Evolutionary conservation across 2,329 filamentous ascomycete species (phyloP).

Genomic region (Diaporthe sp.): DNA sequence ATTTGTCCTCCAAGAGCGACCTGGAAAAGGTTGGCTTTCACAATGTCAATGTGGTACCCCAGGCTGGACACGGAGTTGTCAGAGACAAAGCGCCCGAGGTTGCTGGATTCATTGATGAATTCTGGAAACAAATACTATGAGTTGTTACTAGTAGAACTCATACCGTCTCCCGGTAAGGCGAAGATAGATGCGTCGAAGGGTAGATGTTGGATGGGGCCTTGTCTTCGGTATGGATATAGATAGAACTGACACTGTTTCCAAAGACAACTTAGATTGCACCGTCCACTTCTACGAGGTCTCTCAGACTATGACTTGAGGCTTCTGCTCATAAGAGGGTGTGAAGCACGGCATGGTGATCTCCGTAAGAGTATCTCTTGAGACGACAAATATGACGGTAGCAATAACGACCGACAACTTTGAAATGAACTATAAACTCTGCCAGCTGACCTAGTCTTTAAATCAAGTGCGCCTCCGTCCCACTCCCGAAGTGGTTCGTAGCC

Average conservation of each 20-base stretch:
- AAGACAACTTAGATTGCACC: not conserved
- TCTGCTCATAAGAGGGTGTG: no score
- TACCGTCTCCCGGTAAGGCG: no score
- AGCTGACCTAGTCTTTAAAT: not conserved
- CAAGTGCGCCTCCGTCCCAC: constrained; percentile 12
- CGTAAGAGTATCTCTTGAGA: no score
- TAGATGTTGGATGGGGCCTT: not conserved
- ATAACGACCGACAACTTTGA: no score
- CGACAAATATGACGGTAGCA: no score
- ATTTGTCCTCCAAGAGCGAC: not conserved
- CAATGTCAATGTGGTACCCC: not conserved
- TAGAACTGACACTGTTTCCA: not conserved
- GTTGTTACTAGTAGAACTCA: fast-evolving
- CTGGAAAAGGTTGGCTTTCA: constrained; percentile 19
- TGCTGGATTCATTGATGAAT: constrained; percentile 16
- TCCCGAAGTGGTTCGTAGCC: constrained; percentile 16
- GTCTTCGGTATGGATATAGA: no score
- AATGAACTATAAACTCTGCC: no score
- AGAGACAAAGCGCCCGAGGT: constrained; percentile 27
- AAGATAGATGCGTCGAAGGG: no score
- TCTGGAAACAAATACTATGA: constrained; percentile 22
- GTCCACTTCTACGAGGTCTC: no score
- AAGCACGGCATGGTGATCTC: no score
- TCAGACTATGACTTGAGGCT: no score
- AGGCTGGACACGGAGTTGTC: constrained; percentile 30